Base-by-base conservation (phyloP, 495 filamentous ascomycete species). In the Neurospora sp. region DNA sequence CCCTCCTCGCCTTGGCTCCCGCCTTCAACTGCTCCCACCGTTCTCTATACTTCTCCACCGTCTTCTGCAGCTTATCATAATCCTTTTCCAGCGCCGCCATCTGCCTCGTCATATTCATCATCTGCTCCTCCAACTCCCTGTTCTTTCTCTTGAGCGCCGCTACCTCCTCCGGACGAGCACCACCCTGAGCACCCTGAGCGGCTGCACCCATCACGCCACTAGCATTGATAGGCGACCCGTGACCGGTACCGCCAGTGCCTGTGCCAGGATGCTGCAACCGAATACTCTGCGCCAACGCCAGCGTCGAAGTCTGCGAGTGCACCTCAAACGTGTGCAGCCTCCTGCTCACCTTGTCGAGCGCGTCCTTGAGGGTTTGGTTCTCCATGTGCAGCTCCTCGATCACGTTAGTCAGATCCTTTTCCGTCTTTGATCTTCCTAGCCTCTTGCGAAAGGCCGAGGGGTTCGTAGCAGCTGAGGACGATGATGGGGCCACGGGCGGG, bases 21-120 rank as follows among this genome's bases (percentile, higher is more conserved):
- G 92, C 91, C 79, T 96, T 95, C 77, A 97, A 83, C 80, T 91
- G 90, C 81, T 96, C 91, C 91, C 92, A 97, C 73, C 89, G 86
- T 71, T 93, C 90, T 38, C 91, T 80, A 79, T 96, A 97, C 72
- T 88, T 86, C 14, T 85, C 84, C 22, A 95, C 81, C 7, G 90
- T 89, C 46, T 83, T 84, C 59, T 88, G 86, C 61, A 93, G 81
- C 78, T 92, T 94, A 72, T 91, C 87, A 75, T 94, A 91, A 73
- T 93, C 90, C 71, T 86, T 87, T 46, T 85, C 87, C 70, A 90
- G 78, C 40, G 84, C 82, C 11, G 88, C 87, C 72, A 89, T 83
- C 74, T 91, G 88, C 74, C 85, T 85, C 40, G 85, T 81, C 73
- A 84, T 72, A 31, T 75, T 73, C 39, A 76, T 75, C 27, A 91